Evolutionary conservation across 1,139 yeast species (phyloP).

Genomic region (Debaryomycetaceae sp.): DNA sequence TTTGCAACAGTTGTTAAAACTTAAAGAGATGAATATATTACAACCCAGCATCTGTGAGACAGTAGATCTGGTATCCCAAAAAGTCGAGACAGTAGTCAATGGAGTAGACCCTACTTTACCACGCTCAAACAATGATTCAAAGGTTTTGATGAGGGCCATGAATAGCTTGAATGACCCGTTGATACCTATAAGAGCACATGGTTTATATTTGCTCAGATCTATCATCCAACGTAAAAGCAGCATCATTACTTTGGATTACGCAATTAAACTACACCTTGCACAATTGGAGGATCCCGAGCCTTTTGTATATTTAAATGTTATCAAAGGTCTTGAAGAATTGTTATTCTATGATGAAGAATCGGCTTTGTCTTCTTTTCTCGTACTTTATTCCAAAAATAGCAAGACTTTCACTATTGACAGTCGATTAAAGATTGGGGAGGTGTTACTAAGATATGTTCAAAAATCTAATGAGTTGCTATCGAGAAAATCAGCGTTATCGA

Average conservation of each 20-base stretch:
- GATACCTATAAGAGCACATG: constrained; percentile 86
- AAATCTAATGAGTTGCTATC: constrained; percentile 44
- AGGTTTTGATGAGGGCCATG: constrained; percentile 51
- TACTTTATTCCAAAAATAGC: constrained; percentile 36
- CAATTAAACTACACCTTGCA: constrained; percentile 56
- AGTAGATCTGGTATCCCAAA: constrained; percentile 23
- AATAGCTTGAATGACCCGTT: constrained; percentile 70
- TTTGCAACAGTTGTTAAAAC: constrained; percentile 18
- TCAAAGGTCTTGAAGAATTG: constrained; percentile 69
- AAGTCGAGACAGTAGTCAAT: constrained; percentile 26
- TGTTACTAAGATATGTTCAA: constrained; percentile 57
- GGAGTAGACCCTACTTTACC: constrained; percentile 19
- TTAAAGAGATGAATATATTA: constrained; percentile 8
- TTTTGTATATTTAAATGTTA: constrained; percentile 76
- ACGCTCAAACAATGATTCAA: constrained; percentile 13
- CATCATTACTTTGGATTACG: constrained; percentile 52
- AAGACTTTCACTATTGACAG: constrained; percentile 51
- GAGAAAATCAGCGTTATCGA: constrained; percentile 30
- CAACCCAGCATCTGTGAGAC: constrained; percentile 11
- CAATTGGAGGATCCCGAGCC: constrained; percentile 82
- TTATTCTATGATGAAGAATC: constrained; percentile 40
- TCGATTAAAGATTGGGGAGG: constrained; percentile 76
- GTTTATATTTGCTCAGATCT: constrained; percentile 61
- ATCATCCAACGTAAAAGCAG: constrained; percentile 50
- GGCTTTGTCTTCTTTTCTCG: constrained; percentile 38